Percentiles rank a stretch among this genome's conserved stretches.
Conservation (phyloP, 768 basidiomycete species). For the Calocybe indica region DNA sequence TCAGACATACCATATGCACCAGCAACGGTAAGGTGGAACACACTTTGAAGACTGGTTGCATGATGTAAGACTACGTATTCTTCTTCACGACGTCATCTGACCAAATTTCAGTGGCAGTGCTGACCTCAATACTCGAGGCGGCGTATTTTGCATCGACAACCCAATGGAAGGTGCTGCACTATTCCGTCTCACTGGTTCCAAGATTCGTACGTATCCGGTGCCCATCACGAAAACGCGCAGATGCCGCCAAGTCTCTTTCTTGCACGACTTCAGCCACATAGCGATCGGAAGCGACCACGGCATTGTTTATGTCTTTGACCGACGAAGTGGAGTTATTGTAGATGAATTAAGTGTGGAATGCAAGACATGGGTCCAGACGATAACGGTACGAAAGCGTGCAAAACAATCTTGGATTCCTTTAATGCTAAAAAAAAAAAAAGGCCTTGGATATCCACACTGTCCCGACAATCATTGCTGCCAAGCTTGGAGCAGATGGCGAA, state of each 20-base stretch:
- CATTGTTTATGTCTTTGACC: slow-evolving; percentile 12
- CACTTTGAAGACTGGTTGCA: too few relatives aligned
- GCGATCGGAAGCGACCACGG: slow-evolving; percentile 12
- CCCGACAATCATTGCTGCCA: too few relatives aligned
- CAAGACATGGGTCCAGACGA: slow-evolving; percentile 8
- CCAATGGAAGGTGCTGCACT: slow-evolving; percentile 8
- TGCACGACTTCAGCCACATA: slow-evolving; percentile 5
- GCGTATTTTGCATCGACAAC: slow-evolving; percentile 13
- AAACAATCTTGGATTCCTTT: not conserved
- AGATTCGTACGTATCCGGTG: slow-evolving; percentile 8
- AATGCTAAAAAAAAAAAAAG: not conserved
- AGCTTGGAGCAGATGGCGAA: too few relatives aligned
- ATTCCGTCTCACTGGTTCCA: too few relatives aligned
- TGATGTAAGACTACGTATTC: too few relatives aligned
- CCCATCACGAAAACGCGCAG: not conserved
- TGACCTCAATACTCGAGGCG: not conserved
- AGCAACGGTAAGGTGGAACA: too few relatives aligned
- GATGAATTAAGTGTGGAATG: slow-evolving; percentile 4
- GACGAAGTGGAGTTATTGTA: slow-evolving; percentile 5
- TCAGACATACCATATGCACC: too few relatives aligned
- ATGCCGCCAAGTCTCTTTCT: slow-evolving; percentile 7
- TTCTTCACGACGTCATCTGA: too few relatives aligned
- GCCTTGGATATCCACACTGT: too few relatives aligned
- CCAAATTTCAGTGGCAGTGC: too few relatives aligned
- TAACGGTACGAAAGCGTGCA: slow-evolving; percentile 7